These are phyloP conservation scores for Boletus subparvulus DNA, from an alignment of 768 basidiomycete species.

Conservation along the genomic window DNA sequence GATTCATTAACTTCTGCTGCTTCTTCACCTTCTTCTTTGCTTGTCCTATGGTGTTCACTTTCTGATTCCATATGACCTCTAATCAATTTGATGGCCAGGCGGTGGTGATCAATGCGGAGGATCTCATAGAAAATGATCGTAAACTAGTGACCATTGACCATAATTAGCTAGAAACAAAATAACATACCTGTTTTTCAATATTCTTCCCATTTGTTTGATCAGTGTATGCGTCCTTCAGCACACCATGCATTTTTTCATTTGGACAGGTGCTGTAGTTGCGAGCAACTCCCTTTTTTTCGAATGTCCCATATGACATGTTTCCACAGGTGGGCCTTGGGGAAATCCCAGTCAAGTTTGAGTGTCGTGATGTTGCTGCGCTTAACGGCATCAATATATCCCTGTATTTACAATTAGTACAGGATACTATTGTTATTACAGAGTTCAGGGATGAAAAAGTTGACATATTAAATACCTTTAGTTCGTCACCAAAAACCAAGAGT, in stretches of 20 bases:
- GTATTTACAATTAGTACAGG: not conserved
- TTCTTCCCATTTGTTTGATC: not conserved
- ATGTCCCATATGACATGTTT: conserved; percentile 36
- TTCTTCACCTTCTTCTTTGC: not conserved
- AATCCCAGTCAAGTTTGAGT: conserved; percentile 26
- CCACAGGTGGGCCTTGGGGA: conserved; percentile 37
- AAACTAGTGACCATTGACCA: not conserved
- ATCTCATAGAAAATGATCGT: not conserved
- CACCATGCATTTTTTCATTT: conserved; percentile 27
- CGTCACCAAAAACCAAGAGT: not conserved
- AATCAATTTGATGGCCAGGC: conserved; percentile 1
- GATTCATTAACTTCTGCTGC: not conserved
- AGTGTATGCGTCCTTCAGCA: not conserved
- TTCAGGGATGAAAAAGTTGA: too few species aligned
- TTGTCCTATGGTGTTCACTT: not conserved
- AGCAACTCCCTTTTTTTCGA: conserved; percentile 28
- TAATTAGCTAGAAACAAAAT: not conserved
- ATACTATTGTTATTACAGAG: too few species aligned
- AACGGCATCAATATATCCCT: not conserved
- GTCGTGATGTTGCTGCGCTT: not conserved
- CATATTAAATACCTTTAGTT: not conserved
- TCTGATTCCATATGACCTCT: not conserved
- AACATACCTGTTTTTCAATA: not conserved
- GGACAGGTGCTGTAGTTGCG: conserved; percentile 34
- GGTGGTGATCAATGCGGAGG: conserved; percentile 13